Base-by-base conservation (phyloP, 1,284 basidiomycete species). In the Fistulinella cinereoalba region DNA sequence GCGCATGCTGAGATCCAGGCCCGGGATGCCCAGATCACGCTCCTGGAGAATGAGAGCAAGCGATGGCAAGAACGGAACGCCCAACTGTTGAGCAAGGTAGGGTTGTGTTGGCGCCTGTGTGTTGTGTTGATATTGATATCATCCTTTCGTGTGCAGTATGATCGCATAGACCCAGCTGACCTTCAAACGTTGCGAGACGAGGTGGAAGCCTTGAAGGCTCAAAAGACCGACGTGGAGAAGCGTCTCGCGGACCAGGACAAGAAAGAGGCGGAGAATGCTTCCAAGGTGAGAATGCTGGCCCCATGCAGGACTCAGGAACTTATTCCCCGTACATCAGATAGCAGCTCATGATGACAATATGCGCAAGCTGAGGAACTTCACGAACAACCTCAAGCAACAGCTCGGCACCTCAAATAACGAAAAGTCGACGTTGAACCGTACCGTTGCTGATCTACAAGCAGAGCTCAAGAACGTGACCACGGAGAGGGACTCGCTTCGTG, bases 41-140 rank as follows among this genome's bases (percentile, higher is more conserved):
- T 85, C 10, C 72, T 93, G 23, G 87, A 92, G 62, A 83, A 81
- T 43, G 92, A 95, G 68, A 86, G 79, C 55, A 79, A 77, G 37
- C 81, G 81, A 51, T 95, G 92, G 92, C 89, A 94, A 67, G 82
- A 87, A 44, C 82, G 93, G 12, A 92, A 91, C 54, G 67, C 81
- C 22, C 86, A 90, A 49, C 73, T 95, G 25, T 72, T 96, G 40
- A 83, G 78, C 68, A 92, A 92, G 76, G 87, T 85, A 27, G 32
- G 47, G n/a, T n/a, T n/a, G n/a, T n/a, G n/a, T n/a, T n/a, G n/a
- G n/a, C n/a, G n/a, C n/a, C n/a, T n/a, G n/a, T 42, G 6, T 16
- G 32, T 15, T 24, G 10, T 47, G 29, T 24, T 18, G 13, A n/a
- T 2, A 5, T 18, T 23, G 24, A 3, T 1, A 6, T 21, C 22